Conservation (phyloP, 2,329 filamentous ascomycete genomes). For the Verticillium tricorpus region DNA sequence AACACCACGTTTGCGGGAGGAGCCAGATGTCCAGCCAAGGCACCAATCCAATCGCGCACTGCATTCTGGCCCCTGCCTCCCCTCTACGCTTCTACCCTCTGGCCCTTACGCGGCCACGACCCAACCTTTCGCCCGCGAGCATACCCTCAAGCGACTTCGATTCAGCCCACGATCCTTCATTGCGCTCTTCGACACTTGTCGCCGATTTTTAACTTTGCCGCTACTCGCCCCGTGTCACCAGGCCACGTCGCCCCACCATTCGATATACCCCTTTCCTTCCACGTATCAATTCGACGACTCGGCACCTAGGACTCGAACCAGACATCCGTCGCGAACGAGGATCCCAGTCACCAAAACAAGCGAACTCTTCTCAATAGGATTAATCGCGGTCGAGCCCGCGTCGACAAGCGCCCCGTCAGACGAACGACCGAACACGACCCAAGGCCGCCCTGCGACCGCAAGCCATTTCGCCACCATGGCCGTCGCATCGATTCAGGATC, state of each 20-base stretch:
- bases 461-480: conserved; percentile 42
- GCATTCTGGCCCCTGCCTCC: neutral
- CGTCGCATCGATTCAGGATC: conserved; percentile 83
- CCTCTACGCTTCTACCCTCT: neutral
- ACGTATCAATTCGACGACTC: neutral
- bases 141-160: neutral
- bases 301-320: neutral
- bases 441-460: neutral
- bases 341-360: neutral
- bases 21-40: neutral
- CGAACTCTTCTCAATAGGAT: neutral
- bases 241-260: neutral
- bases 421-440: neutral
- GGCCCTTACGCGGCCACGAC: neutral
- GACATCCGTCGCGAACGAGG: neutral
- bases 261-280: neutral
- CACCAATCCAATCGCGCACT: neutral
- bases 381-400: neutral
- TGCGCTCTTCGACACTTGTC: neutral
- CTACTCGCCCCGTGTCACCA: neutral
- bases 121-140: neutral
- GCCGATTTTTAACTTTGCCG: neutral
- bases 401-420: neutral
- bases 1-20: neutral
- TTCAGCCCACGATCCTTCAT: neutral